Evolutionary conservation across 169 alveolate genomes (phyloP), one percentile per base, ranked within the genome.

Genomic region (Cryptosporidium baileyi): DNA sequence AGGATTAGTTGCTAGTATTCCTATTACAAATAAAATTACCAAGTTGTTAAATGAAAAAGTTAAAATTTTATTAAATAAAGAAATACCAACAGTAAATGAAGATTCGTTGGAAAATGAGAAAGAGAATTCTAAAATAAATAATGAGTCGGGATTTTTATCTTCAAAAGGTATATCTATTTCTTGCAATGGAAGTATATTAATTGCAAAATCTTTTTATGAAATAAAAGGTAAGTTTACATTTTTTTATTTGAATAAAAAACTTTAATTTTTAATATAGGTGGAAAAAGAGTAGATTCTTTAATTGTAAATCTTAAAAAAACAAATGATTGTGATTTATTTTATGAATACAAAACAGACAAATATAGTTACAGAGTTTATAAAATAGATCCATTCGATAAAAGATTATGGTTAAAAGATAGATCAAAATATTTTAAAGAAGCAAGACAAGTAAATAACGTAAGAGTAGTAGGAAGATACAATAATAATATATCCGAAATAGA

Each of bases 171-270:
- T 54, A 26, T 38, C 9, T 15, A 34, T 54, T 19, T 28, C 74
- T 17, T 54, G 85, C 22, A 54, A 26, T 54, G 67, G 85, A 8
- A 74, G 38, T 11, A 59, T 59, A 40, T 24, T 74, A 13, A 74
- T 74, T n/a, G 44, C 67, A 15, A 57, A 57, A 28, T 51, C 65
- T 22, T 74, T 74, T 54, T 74, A 74, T 30, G 85, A 74, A 74
- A 24, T 74, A 3, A 74, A 59, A 34, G 85, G 85, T 74, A 74
- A 74, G 85, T 74, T 51, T 74, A 57, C n/a, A 47, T 2, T 47
- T 47, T 47, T 0, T 11, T 19, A 4, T 11, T 47, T 47, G 1
- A 47, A 47, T 47, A 47, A 47, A 41, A 47, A 5, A n/a, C n/a
- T n/a, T n/a, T n/a, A n/a, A n/a, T n/a, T n/a, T n/a, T n/a, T n/a